Conservation (phyloP, 805 yeast genomes). For the Teunomyces atbi region DNA sequence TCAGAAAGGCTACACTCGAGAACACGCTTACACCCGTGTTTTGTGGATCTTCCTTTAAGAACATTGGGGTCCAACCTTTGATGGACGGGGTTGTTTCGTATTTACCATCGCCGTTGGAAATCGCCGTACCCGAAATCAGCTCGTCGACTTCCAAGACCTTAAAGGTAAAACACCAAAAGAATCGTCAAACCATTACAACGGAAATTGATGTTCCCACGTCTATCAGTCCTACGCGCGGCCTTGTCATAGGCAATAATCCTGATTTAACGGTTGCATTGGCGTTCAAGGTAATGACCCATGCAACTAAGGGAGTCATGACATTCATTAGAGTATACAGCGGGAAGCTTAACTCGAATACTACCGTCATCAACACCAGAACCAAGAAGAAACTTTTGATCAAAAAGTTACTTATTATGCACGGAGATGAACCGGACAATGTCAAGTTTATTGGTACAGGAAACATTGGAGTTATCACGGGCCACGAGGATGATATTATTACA, state of each 20-base stretch:
- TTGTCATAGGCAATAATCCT: constrained; percentile 54
- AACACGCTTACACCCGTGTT: constrained; percentile 70
- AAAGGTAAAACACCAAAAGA: constrained; percentile 17
- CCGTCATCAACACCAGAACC: constrained; percentile 65
- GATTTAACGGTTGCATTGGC: constrained; percentile 76
- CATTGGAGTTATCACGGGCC: constrained; percentile 85
- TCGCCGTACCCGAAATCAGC: constrained; percentile 53
- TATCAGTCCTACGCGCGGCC: constrained; percentile 45
- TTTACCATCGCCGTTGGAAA: constrained; percentile 79
- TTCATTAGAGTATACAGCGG: constrained; percentile 91
- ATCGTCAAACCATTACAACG: constrained; percentile 12
- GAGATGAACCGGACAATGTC: constrained; percentile 78
- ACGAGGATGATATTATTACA: constrained; percentile 67
- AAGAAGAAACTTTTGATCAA: constrained; percentile 65
- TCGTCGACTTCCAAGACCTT: constrained; percentile 14
- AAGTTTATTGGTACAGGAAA: constrained; percentile 66
- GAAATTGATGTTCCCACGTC: constrained; percentile 27
- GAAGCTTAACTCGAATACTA: constrained; percentile 56
- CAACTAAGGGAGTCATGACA: constrained; percentile 76
- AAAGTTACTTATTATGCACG: constrained; percentile 80
- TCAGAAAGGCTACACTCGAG: constrained; percentile 60
- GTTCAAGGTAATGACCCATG: constrained; percentile 87
- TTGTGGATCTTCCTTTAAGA: constrained; percentile 90
- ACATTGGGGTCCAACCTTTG: constrained; percentile 93
- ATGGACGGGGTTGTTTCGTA: constrained; percentile 77